Conservation (phyloP, 805 yeast species). For the Trichomonascus vanleenenianus region DNA sequence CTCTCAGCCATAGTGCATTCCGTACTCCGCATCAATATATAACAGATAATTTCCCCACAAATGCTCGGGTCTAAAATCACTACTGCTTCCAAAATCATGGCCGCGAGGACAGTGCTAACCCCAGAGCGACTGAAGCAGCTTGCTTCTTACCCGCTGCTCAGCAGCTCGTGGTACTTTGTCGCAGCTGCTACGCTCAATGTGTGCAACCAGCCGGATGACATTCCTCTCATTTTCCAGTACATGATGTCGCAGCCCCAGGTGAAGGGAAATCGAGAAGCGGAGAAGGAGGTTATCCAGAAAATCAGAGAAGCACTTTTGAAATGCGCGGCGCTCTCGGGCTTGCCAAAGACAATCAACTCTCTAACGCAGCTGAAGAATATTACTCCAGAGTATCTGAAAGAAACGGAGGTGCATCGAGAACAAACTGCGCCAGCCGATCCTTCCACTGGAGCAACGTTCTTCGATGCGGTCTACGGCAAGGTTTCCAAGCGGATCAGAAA, state of each 20-base stretch:
- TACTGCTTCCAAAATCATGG: neutral
- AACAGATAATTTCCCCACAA: no score
- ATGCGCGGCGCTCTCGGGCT: conserved; percentile 69
- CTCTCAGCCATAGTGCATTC: neutral
- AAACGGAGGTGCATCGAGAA: conserved; percentile 16
- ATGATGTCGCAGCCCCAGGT: conserved; percentile 33
- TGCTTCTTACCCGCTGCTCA: conserved; percentile 47
- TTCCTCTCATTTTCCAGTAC: conserved; percentile 66
- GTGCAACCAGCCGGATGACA: conserved; percentile 74
- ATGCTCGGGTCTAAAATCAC: no score
- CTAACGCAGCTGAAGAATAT: conserved; percentile 53
- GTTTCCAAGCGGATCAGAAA: conserved; percentile 57
- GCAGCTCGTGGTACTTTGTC: conserved; percentile 61
- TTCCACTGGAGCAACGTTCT: conserved; percentile 52
- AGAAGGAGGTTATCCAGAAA: conserved; percentile 38
- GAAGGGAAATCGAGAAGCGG: conserved; percentile 9
- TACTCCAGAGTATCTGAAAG: conserved; percentile 50
- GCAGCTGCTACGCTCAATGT: conserved; percentile 79
- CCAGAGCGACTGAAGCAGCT: conserved; percentile 48
- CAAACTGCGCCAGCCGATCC: conserved; percentile 17
- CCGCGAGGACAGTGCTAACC: conserved; percentile 32
- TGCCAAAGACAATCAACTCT: conserved; percentile 80
- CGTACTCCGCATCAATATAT: no score
- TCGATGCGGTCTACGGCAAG: conserved; percentile 71
- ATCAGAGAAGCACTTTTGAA: conserved; percentile 74